phyloP scores from a whole-genome alignment of 1,284 basidiomycete genomes.

The Schizophyllum commune region DNA sequence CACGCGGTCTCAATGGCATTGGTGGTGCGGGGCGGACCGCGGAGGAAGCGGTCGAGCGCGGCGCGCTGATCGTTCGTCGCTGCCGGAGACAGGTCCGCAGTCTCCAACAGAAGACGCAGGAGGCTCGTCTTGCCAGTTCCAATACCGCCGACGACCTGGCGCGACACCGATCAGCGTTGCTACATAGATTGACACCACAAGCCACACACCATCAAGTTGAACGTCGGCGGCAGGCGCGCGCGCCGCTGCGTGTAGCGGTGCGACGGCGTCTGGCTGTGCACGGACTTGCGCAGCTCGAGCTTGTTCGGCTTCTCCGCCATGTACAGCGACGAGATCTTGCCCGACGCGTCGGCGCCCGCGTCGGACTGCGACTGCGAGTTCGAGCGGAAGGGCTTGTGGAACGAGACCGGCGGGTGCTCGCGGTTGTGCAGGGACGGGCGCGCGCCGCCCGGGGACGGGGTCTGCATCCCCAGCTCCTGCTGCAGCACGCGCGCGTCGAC shows the following conservation, averaged over 20 bases:
- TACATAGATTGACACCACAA: conserved; percentile 9
- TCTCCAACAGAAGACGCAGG: conserved; percentile 61
- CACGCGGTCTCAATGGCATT: conserved; percentile 54
- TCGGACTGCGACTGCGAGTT: conserved; percentile 35
- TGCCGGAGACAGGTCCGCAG: conserved; percentile 66
- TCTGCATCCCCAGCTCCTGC: conserved; percentile 28
- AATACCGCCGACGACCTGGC: conserved; percentile 67
- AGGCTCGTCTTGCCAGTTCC: conserved; percentile 75
- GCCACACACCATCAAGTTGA: conserved; percentile 70
- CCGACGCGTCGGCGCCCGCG: conserved; percentile 10
- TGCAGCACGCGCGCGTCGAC: conserved; percentile 61
- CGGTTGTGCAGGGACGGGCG: background rate
- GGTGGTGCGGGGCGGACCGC: conserved; percentile 49
- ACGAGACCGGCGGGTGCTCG: conserved; percentile 36
- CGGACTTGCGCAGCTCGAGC: conserved; percentile 20
- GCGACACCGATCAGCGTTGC: conserved; percentile 1
- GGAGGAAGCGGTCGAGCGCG: conserved; percentile 53
- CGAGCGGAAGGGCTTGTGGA: conserved; percentile 69
- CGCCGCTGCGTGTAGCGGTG: conserved; percentile 52
- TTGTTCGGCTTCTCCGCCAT: conserved; percentile 44
- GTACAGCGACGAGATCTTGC: conserved; percentile 62
- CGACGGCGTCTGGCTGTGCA: conserved; percentile 20
- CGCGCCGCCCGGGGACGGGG: background rate
- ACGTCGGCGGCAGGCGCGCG: conserved; percentile 60
- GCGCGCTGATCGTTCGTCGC: conserved; percentile 62